A percentile compares a stretch with the other conserved stretches of the same genome.
Evolutionary conservation across 768 basidiomycete genomes (phyloP).

Genomic region (Asterophora lycoperdoides): DNA sequence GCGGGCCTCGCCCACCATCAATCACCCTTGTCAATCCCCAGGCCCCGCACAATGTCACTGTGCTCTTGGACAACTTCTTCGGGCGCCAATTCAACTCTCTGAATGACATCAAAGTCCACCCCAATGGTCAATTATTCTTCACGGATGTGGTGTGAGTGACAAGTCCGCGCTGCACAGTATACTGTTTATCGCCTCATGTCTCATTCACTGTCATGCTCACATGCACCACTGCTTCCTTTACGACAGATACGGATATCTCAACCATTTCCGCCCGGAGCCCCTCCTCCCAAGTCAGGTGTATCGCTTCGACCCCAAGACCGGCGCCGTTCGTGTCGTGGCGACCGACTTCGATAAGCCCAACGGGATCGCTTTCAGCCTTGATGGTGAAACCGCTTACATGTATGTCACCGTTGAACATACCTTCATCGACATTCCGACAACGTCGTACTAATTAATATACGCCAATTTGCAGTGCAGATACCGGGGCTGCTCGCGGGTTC

Average conservation of each 20-base stretch:
- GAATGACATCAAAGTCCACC: slow-evolving; percentile 75
- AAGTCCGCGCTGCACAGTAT: slow-evolving; percentile 22
- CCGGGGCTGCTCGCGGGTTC: slow-evolving; percentile 42
- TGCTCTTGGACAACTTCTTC: slow-evolving; percentile 73
- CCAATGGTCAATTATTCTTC: slow-evolving; percentile 68
- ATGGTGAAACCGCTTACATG: slow-evolving; percentile 67
- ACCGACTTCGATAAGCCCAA: slow-evolving; percentile 73
- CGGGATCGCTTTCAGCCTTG: slow-evolving; percentile 68
- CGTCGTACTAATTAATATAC: not conserved
- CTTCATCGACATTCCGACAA: not conserved
- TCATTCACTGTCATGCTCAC: not conserved
- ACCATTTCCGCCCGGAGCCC: slow-evolving; percentile 62
- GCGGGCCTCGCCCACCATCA: slow-evolving; percentile 57
- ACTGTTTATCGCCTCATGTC: not conserved
- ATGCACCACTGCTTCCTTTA: not conserved
- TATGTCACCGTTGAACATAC: slow-evolving; percentile 16
- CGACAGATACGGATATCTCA: slow-evolving; percentile 57
- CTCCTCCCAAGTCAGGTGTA: slow-evolving; percentile 75
- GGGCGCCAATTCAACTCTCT: slow-evolving; percentile 80
- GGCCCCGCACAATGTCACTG: slow-evolving; percentile 61
- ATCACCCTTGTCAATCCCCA: slow-evolving; percentile 61
- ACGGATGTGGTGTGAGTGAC: slow-evolving; percentile 55
- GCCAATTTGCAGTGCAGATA: slow-evolving; percentile 40
- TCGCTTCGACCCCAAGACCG: slow-evolving; percentile 62
- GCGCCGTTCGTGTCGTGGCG: slow-evolving; percentile 66